A percentile compares a stretch with the other conserved stretches of the same genome.
These are phyloP conservation scores for Phialophora macrospora DNA, from an alignment of 2,329 filamentous ascomycete genomes.

Conservation along the genomic window DNA sequence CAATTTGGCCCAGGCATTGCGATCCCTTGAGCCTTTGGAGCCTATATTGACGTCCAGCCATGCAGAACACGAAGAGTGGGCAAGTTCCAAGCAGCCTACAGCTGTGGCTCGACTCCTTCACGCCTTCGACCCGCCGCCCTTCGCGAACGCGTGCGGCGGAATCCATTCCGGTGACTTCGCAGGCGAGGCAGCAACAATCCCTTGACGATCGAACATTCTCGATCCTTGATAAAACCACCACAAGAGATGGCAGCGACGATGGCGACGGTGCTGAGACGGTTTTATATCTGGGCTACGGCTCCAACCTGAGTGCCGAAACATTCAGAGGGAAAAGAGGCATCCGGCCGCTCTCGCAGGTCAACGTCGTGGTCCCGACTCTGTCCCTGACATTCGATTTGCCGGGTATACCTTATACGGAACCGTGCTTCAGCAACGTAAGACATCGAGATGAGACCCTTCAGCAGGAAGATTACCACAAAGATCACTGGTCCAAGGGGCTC, in stretches of 20 bases:
- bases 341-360: conserved; percentile 76
- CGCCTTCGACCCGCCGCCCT: background rate
- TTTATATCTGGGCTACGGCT: conserved; percentile 87
- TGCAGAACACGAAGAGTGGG: conserved; percentile 7
- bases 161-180: conserved; percentile 25
- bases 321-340: conserved; percentile 81
- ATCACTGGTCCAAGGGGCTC: conserved; percentile 77
- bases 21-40: conserved; percentile 4
- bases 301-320: conserved; percentile 79
- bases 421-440: conserved; percentile 86
- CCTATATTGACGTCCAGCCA: conserved; percentile 7
- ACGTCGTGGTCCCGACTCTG: conserved; percentile 79
- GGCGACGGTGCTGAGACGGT: conserved; percentile 57
- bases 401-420: conserved; percentile 83
- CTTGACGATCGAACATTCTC: conserved; percentile 20
- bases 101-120: conserved; percentile 27
- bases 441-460: conserved; percentile 51
- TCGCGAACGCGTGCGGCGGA: conserved; percentile 9
- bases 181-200: conserved; percentile 30
- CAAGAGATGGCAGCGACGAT: background rate
- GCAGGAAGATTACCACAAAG: conserved; percentile 56
- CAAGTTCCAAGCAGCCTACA: conserved; percentile 19
- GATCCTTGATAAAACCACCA: background rate
- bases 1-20: conserved; percentile 24
- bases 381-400: conserved; percentile 83